A percentile compares a stretch with the other conserved stretches of the same genome.
phyloP scores from a whole-genome alignment of 2,329 filamentous ascomycete genomes.

The Escovopsis sp. region DNA sequence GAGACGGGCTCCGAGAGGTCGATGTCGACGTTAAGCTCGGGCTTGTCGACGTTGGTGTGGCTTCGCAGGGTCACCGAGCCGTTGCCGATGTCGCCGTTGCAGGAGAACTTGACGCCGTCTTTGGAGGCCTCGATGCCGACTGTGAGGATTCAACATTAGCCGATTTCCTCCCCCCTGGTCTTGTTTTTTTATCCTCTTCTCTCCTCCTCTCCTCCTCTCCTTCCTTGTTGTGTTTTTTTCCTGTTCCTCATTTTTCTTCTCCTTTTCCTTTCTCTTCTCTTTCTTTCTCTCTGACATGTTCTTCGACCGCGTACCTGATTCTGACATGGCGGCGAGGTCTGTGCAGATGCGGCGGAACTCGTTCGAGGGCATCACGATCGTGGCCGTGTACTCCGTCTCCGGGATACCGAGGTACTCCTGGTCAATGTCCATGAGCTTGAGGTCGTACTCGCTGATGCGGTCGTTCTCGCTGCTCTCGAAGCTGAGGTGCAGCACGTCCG shows the following conservation, averaged over 20 bases:
- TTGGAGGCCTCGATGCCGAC: slow-evolving; percentile 94
- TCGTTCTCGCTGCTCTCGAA: slow-evolving; percentile 87
- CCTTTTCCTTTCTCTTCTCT: no score
- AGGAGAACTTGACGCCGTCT: slow-evolving; percentile 91
- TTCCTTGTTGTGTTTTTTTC: no score
- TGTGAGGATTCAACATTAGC: slow-evolving; percentile 21
- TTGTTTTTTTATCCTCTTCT: no score
- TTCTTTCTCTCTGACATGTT: no score
- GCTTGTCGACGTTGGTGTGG: slow-evolving; percentile 81
- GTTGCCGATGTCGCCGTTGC: slow-evolving; percentile 88
- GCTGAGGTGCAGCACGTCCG: slow-evolving; percentile 86
- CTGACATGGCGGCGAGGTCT: slow-evolving; percentile 81
- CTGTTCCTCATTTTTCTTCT: no score
- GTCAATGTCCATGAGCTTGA: slow-evolving; percentile 99
- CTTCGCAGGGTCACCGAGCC: slow-evolving; percentile 84
- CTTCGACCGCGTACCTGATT: slow-evolving; percentile 54
- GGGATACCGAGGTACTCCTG: slow-evolving; percentile 98
- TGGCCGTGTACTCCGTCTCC: slow-evolving; percentile 94
- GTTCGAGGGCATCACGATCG: slow-evolving; percentile 69
- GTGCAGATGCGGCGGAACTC: slow-evolving; percentile 95
- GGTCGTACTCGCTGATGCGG: slow-evolving; percentile 94
- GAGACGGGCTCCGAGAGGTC: slow-evolving; percentile 83
- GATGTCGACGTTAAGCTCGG: slow-evolving; percentile 73
- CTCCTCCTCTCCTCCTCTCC: no score
- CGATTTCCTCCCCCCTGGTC: no score